These are phyloP conservation scores for Byssothecium circinans DNA, from an alignment of 2,329 filamentous ascomycete genomes.

Conservation along the genomic window DNA sequence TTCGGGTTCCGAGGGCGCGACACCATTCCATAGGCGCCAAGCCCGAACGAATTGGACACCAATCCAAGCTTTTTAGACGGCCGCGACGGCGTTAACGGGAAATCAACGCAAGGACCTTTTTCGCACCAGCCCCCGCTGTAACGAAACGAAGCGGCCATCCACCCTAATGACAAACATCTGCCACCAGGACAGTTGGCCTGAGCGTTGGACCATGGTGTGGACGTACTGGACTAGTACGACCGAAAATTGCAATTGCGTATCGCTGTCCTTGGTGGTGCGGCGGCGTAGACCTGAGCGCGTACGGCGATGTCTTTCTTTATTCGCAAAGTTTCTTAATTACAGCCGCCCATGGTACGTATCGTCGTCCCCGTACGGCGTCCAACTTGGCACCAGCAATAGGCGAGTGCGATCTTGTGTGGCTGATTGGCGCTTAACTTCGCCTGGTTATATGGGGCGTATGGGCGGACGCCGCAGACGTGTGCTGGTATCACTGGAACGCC, in stretches of 20 bases:
- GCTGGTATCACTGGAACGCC: constrained; percentile 1
- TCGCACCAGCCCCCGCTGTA: background rate
- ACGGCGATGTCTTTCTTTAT: background rate
- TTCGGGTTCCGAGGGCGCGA: background rate
- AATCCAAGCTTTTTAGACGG: too few species aligned
- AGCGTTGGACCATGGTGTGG: background rate
- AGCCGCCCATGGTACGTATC: background rate
- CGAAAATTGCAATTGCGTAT: too few species aligned
- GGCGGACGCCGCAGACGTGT: background rate
- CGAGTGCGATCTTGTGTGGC: background rate
- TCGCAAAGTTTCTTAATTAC: background rate
- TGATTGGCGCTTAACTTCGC: constrained; percentile 1
- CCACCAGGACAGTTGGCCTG: background rate
- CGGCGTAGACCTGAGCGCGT: too few species aligned
- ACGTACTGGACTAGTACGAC: too few species aligned
- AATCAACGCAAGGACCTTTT: background rate
- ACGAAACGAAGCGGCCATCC: background rate
- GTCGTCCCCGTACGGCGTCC: background rate
- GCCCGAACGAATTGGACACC: too few species aligned
- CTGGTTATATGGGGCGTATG: background rate
- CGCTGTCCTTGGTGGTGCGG: too few species aligned
- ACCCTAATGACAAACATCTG: constrained; percentile 6
- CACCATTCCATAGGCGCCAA: too few species aligned
- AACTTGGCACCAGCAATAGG: background rate
- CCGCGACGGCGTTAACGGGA: too few species aligned